These are phyloP conservation scores for Aspergillus leporis DNA, from an alignment of 495 filamentous ascomycete genomes.

Conservation along the genomic window DNA sequence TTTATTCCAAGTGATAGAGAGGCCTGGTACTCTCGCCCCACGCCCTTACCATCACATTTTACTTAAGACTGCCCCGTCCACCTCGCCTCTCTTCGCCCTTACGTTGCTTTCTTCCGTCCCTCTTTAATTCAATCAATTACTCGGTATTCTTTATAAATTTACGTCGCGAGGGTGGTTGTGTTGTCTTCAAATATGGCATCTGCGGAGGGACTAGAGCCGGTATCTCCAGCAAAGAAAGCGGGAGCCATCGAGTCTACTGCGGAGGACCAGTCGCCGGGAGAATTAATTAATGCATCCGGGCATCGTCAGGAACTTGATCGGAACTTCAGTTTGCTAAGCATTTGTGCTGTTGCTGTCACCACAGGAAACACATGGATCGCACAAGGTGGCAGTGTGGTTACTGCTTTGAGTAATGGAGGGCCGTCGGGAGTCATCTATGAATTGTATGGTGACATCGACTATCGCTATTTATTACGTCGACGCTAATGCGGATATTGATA, in stretches of 20 bases:
- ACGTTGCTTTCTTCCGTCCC: not conserved
- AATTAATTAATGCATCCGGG: slow-evolving; percentile 54
- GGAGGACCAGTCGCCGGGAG: slow-evolving; percentile 25
- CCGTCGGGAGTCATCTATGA: slow-evolving; percentile 54
- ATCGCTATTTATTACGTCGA: not conserved
- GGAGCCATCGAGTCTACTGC: slow-evolving; percentile 17
- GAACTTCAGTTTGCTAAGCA: slow-evolving; percentile 58
- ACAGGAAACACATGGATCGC: slow-evolving; percentile 63
- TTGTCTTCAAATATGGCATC: not conserved
- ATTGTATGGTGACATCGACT: slow-evolving; percentile 31
- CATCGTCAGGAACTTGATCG: slow-evolving; percentile 61
- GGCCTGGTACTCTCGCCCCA: not conserved
- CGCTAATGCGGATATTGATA: slow-evolving; percentile 21
- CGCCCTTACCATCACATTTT: not conserved
- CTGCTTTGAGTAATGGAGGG: slow-evolving; percentile 49
- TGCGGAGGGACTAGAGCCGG: not conserved
- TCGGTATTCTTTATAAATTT: not conserved
- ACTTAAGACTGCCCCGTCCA: not conserved
- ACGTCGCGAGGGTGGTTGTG: not conserved
- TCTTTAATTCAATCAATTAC: not conserved
- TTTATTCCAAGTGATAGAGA: not conserved
- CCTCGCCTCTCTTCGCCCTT: not conserved
- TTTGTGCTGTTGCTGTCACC: slow-evolving; percentile 55
- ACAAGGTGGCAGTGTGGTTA: slow-evolving; percentile 51
- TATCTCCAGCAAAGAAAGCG: not conserved